Percentiles rank a stretch among this genome's conserved stretches.
phyloP scores from a whole-genome alignment of 2,329 filamentous ascomycete genomes.

The Acephala macrosclerotiorum region DNA sequence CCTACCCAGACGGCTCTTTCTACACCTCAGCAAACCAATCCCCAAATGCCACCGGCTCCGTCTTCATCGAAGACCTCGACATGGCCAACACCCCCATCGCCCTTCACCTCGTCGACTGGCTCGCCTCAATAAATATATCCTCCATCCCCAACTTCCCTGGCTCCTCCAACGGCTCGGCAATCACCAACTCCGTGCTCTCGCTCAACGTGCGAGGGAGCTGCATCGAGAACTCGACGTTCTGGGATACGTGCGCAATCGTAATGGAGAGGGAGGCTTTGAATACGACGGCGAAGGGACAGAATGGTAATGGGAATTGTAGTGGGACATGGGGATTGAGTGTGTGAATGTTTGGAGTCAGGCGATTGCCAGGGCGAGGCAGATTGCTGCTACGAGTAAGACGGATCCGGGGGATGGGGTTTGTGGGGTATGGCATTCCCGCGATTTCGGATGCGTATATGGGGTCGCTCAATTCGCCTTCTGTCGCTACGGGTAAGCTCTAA shows the following conservation, averaged over 20 bases:
- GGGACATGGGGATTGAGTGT: slow-evolving; percentile 17
- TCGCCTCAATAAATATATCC: not conserved
- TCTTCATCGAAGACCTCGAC: not conserved
- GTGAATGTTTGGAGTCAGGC: not conserved
- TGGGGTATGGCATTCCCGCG: slow-evolving; percentile 10
- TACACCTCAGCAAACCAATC: slow-evolving; percentile 1
- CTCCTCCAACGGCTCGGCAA: not conserved
- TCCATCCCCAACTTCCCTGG: not conserved
- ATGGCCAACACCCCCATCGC: not conserved
- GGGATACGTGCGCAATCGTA: slow-evolving; percentile 8
- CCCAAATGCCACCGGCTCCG: slow-evolving; percentile 15
- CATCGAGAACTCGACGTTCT: not conserved
- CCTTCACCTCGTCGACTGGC: not conserved
- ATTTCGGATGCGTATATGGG: slow-evolving; percentile 3
- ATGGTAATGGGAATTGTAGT: slow-evolving; percentile 19
- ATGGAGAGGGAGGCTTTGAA: not conserved
- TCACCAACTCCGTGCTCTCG: not conserved
- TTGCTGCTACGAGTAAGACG: not conserved
- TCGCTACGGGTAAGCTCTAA: not conserved
- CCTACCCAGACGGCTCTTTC: not conserved
- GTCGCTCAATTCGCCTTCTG: not conserved
- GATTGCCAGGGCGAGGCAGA: not conserved
- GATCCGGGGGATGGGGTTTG: not conserved
- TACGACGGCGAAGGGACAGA: slow-evolving; percentile 8
- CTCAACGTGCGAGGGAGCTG: not conserved